Evolutionary conservation across 169 alveolate genomes (phyloP).

Genomic region (Cyclospora cayetanensis): DNA sequence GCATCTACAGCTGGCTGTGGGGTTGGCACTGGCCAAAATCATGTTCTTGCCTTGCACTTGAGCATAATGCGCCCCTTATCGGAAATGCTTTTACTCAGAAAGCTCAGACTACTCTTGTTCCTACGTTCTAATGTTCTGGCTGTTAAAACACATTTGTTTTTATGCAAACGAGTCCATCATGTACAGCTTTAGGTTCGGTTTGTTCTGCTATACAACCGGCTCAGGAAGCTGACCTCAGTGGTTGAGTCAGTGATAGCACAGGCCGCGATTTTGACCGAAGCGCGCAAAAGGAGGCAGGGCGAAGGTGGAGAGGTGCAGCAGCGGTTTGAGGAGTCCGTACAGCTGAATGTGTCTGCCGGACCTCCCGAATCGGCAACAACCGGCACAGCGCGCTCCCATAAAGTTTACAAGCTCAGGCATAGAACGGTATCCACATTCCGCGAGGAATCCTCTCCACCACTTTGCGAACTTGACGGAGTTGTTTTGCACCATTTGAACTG

Average conservation of each 20-base stretch:
- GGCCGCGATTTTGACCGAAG: neutral
- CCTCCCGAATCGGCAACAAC: neutral
- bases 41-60: too few relatives aligned
- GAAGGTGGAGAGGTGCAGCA: neutral
- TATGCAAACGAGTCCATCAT: too few relatives aligned
- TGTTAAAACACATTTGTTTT: too few relatives aligned
- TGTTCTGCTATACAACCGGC: too few relatives aligned
- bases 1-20: too few relatives aligned
- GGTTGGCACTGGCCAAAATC: too few relatives aligned
- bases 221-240: neutral
- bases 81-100: too few relatives aligned
- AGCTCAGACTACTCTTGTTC: too few relatives aligned
- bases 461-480: neutral
- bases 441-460: neutral
- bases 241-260: neutral
- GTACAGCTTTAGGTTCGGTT: too few relatives aligned
- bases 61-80: too few relatives aligned
- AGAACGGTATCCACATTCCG: neutral
- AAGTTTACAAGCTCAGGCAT: neutral
- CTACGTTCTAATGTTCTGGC: too few relatives aligned
- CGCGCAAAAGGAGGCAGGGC: neutral
- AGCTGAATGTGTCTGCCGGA: neutral
- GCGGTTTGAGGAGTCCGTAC: neutral
- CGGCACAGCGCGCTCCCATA: neutral
- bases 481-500: conserved; percentile 42